phyloP scores from a whole-genome alignment of 179 eudicot genomes.

The Spinacia oleracea region DNA sequence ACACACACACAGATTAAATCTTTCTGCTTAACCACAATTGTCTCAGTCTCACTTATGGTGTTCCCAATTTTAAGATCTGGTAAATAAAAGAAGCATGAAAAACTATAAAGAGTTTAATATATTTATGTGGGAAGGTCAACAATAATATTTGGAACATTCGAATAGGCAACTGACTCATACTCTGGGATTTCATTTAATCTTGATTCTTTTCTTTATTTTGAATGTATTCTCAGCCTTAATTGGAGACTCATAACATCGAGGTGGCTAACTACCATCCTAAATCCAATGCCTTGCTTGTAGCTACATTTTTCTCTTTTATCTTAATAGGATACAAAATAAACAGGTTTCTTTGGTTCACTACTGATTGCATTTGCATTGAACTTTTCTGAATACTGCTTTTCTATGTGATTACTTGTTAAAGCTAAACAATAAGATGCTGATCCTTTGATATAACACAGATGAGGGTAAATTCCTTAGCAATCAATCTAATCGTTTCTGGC shows the following conservation, averaged over 20 bases:
- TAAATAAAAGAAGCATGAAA: neutral
- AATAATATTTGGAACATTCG: neutral
- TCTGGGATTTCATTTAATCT: neutral
- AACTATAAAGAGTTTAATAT: neutral
- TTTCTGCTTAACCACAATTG: neutral
- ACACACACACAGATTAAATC: neutral
- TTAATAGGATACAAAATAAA: neutral
- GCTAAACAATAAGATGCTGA: constrained; percentile 1
- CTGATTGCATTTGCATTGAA: neutral
- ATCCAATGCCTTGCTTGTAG: neutral
- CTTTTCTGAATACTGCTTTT: neutral
- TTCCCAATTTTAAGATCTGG: neutral
- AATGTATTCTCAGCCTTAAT: neutral
- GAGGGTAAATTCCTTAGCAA: constrained; percentile 3
- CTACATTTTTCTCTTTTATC: neutral
- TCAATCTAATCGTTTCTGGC: constrained; percentile 15
- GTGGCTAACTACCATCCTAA: neutral
- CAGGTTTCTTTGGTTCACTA: constrained; percentile 8
- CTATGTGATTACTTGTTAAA: neutral
- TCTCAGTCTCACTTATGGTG: neutral
- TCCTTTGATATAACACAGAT: constrained; percentile 17
- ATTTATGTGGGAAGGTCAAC: neutral
- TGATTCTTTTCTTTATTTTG: neutral
- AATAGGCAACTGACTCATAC: neutral
- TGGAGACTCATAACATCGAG: neutral